Evolutionary conservation across 441 rosid genomes (phyloP), one percentile per base, ranked within the genome.

Genomic region (Macaranga tanarius): DNA sequence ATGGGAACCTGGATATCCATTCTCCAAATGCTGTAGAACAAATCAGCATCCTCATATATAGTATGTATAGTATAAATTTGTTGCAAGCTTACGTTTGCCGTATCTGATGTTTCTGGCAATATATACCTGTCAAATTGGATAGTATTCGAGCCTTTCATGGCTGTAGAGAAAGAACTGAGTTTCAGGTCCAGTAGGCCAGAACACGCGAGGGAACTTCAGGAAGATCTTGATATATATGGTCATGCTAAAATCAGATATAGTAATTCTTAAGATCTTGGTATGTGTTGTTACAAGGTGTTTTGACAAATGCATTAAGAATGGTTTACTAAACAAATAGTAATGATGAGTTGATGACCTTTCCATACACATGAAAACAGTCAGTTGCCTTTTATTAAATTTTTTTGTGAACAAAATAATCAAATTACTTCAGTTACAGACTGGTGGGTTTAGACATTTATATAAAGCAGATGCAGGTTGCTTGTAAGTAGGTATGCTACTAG

Each of bases 401-500:
- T 34, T 5, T 5, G 38, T 34, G 38, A 34, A 34, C 38, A 34
- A 57, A 25, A 69, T 17, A 7, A 40, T 62, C 17, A 48, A 52
- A 63, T 56, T 10, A 23, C 34, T 34, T 85, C 81, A 89, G 76
- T 74, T 90, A 82, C 96, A 91, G 45, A 71, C 87, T 22, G 98
- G 97, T 63, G 95, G 97, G 16, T 89, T 91, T 75, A 74, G 71
- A 78, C 98, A 93, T 84, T 89, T 90, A 78, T 90, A 93, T 10
- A 91, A 75, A 72, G 88, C 88, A 73, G 98, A 93, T 67, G 96
- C 86, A 64, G 97, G 98, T 76, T 88, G 95, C 83, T 89, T 90
- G 78, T 93, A 91, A 45, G 82, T 72, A 22, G 96, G 97, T 51
- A 93, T 84, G 78, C 90, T 88, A 54, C 74, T 79, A 57, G 86